A percentile compares a stretch with the other conserved stretches of the same genome.
Evolutionary conservation across 2,329 filamentous ascomycete species (phyloP).

Genomic region (Aspergillus cejpii): DNA sequence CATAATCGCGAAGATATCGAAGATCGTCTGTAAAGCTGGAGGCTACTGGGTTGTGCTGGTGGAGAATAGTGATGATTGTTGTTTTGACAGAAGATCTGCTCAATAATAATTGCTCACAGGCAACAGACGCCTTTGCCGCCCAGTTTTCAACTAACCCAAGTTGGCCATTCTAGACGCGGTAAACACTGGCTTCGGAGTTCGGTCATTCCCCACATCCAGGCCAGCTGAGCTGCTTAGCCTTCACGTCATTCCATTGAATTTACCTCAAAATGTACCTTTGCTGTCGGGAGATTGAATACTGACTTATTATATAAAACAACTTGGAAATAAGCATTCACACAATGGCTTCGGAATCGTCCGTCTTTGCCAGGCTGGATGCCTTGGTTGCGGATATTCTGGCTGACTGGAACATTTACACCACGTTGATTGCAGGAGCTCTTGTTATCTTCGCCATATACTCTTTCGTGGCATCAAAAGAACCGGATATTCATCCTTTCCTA

Average conservation of each 20-base stretch:
- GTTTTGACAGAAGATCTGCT: slow-evolving; percentile 15
- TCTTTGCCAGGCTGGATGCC: slow-evolving; percentile 64
- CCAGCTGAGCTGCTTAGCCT: slow-evolving; percentile 7
- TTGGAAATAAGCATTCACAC: slow-evolving; percentile 7
- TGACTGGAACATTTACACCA: slow-evolving; percentile 79
- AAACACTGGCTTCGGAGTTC: slow-evolving; percentile 1
- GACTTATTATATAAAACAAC: background rate
- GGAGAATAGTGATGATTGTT: slow-evolving; percentile 7
- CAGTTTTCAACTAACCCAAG: slow-evolving; percentile 14
- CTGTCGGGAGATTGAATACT: background rate
- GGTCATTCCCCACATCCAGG: slow-evolving; percentile 14
- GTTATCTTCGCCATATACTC: slow-evolving; percentile 63
- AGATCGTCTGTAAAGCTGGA: background rate
- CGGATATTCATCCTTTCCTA: slow-evolving; percentile 86
- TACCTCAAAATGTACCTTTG: background rate
- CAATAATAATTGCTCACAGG: slow-evolving; percentile 9
- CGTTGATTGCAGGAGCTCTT: slow-evolving; percentile 60
- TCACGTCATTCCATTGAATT: slow-evolving; percentile 12
- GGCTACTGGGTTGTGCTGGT: background rate
- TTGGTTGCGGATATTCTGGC: slow-evolving; percentile 61
- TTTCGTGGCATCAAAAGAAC: slow-evolving; percentile 64
- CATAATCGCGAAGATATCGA: slow-evolving; percentile 1
- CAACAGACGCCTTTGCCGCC: slow-evolving; percentile 19
- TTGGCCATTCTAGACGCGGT: background rate
- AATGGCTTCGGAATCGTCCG: slow-evolving; percentile 44